Base-by-base conservation (phyloP, 192 early-diverging fungal genomes). In the Coemansia sp. region DNA sequence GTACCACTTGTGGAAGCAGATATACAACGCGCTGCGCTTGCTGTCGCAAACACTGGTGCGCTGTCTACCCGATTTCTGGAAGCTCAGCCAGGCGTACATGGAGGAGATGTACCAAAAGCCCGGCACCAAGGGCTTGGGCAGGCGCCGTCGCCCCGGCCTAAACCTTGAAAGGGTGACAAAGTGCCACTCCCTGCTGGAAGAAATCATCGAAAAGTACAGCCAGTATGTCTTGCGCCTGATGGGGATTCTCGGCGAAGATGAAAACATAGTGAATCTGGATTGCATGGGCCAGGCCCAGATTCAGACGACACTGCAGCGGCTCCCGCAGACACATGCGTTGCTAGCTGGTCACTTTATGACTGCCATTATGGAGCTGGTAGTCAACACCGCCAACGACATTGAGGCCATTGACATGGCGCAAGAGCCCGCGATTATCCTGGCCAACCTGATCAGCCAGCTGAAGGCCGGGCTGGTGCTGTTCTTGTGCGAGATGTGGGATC, bases 31-130 rank as follows among this genome's bases (percentile, higher is more conserved):
- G 19, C 87, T 94, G 32, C 87, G 91, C 67, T 80, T 82, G 9
- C 75, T 94, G 5, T 94, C 93, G n/a, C 83, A 88, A 42, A 74
- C 90, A 9, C 70, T 98, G 14, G 60, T 84, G 19, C 82, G 86
- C 34, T 83, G 84, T 32, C 60, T 98, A 52, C 94, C 93, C 4
- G 91, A 93, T 58, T 98, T 98, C 81, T 96, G 95, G 92, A 87
- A 91, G 71, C 70, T 96, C 2, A 90, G 92, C 48, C 86, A 87
- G 54, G 84, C 92, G 4, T 98, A 85, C 63, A 90, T 91, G 66
- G 95, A 96, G 55, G 90, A 93, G 33, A 87, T 89, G 61, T 89
- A 93, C 54, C 82, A 72, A 22, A 58, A 54, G 58, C 74, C 75
- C 11, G 66, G 60, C 4, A 68, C 58, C 33, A 68, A 68, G 24